Evolutionary conservation across 768 basidiomycete genomes (phyloP), one percentile per base, ranked within the genome.

Genomic region (Serendipita sp.): DNA sequence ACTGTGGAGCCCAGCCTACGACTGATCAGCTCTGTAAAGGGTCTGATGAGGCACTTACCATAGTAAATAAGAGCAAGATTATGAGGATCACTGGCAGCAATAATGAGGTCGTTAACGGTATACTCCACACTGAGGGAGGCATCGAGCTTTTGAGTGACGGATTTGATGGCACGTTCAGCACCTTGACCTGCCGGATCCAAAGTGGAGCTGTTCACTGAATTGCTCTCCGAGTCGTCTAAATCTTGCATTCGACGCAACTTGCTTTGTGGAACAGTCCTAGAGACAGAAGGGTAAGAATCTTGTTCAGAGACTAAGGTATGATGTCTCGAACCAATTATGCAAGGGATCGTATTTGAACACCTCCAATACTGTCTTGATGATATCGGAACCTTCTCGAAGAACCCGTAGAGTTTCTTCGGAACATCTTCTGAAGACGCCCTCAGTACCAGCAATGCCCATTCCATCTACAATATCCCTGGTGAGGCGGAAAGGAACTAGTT

Each of bases 261-360:
- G 68, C 84, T 73, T 66, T 88, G 86, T 72, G 83, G 89, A 70
- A 86, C 86, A 2, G 86, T 86, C 89, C 88, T 90, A 66, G 24
- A 24, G 24, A 3, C 3, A 13, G 3, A 45, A 30, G 15, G 48
- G 53, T 37, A 7, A 65, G 60, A 32, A 30, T 32, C 4, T 47
- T 44, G 11, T 24, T 24, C 24, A 24, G 24, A 24, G 24, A 24
- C 24, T 24, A 16, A 16, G 11, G 45, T 11, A 32, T 1, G 8
- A 11, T 54, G 16, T 13, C 4, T 15, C 10, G 2, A 65, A 68
- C 83, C 95, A 98, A 35, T 84, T 86, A 70, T 97, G 89, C 18
- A 99, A 79, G 3, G 96, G 95, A 73, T 99, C 95, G 71, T 95
- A 84, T 73, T 89, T 92, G 83, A 98, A 96, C 13, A 97, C 95